Conservation (phyloP, 352 stramenopile species). For the Pythium guiyangense region DNA sequence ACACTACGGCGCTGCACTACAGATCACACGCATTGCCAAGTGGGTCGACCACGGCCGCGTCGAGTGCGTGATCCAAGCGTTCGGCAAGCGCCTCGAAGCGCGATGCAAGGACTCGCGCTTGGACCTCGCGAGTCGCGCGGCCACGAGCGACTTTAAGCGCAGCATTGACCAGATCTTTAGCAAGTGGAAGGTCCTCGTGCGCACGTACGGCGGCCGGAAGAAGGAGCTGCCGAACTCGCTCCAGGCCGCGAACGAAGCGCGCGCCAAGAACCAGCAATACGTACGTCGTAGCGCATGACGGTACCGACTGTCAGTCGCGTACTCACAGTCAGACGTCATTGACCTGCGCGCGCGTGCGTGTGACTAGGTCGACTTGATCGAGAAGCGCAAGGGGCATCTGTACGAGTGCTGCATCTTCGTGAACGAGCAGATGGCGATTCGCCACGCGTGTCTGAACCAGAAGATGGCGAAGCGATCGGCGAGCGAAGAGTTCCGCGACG, state of each 20-base stretch:
- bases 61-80: slow-evolving; percentile 29
- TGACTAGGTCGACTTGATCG: slow-evolving; percentile 19
- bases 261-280: slow-evolving; percentile 27
- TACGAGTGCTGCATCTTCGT: slow-evolving; percentile 61
- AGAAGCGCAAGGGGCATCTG: slow-evolving; percentile 15
- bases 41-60: not conserved
- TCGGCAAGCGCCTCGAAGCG: slow-evolving; percentile 29
- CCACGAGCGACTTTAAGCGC: slow-evolving; percentile 25
- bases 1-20: too few species aligned
- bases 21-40: slow-evolving; percentile 10
- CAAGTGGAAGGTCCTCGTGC: slow-evolving; percentile 44
- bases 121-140: slow-evolving; percentile 27
- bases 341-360: not conserved
- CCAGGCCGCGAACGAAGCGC: slow-evolving; percentile 68
- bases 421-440: slow-evolving; percentile 35
- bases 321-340: too few species aligned
- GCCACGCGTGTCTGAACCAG: slow-evolving; percentile 49
- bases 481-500: slow-evolving; percentile 64
- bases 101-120: slow-evolving; percentile 23
- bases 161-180: slow-evolving; percentile 33
- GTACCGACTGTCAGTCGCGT: too few species aligned
- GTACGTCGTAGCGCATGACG: slow-evolving; percentile 5
- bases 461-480: slow-evolving; percentile 75
- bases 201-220: slow-evolving; percentile 42
- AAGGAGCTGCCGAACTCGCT: slow-evolving; percentile 40